phyloP scores from a whole-genome alignment of 169 alveolate species.

The Babesia bigemina region DNA sequence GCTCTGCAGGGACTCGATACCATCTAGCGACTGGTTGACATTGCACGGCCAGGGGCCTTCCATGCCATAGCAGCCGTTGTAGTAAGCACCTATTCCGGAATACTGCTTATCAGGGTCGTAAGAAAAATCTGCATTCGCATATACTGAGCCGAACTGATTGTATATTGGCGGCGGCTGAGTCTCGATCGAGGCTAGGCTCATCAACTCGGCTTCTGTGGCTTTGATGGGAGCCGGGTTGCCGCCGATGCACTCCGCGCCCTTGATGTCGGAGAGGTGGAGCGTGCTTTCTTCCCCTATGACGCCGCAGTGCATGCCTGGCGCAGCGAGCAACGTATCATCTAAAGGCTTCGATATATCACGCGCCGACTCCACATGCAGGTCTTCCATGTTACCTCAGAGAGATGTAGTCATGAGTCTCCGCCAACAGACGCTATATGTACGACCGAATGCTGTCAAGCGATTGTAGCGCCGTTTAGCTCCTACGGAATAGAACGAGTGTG shows the following conservation, averaged over 20 bases:
- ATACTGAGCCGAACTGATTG: not conserved
- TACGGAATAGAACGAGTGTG: no score
- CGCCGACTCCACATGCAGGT: no score
- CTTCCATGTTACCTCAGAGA: no score
- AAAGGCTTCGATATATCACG: no score
- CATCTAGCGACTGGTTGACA: not conserved
- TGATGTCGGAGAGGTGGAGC: slow-evolving; percentile 13
- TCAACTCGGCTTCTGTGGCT: slow-evolving; percentile 7
- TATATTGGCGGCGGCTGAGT: slow-evolving; percentile 61
- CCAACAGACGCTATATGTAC: no score
- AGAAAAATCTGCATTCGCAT: slow-evolving; percentile 35
- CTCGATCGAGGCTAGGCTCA: slow-evolving; percentile 58
- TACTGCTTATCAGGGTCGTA: slow-evolving; percentile 44
- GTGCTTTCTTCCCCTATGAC: not conserved
- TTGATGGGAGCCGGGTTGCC: not conserved
- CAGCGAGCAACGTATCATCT: slow-evolving; percentile 9
- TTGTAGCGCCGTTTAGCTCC: no score
- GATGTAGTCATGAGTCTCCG: no score
- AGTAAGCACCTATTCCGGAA: slow-evolving; percentile 10
- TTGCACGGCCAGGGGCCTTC: slow-evolving; percentile 35
- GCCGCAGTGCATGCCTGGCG: slow-evolving; percentile 5
- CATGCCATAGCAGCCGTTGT: slow-evolving; percentile 9
- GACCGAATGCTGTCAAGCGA: no score
- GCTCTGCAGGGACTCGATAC: not conserved
- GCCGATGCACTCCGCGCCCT: not conserved